A percentile compares a stretch with the other conserved stretches of the same genome.
Conservation (phyloP, 2,329 filamentous ascomycete genomes). For the Calonectria henricotiae region DNA sequence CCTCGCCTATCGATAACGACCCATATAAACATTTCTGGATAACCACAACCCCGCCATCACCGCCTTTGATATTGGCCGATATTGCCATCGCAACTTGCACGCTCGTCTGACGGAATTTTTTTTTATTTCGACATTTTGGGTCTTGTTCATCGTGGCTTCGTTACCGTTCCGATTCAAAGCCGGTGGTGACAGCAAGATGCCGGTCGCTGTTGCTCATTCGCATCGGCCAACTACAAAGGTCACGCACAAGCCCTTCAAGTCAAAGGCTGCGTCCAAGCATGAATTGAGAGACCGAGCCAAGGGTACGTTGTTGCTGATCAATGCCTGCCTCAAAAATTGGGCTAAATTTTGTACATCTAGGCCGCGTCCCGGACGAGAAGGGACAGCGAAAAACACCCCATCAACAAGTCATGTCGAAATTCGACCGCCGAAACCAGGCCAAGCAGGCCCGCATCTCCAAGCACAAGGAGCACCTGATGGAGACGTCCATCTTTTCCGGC, state of each 20-base stretch:
- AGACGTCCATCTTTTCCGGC: slow-evolving; percentile 87
- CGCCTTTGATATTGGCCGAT: slow-evolving; percentile 50
- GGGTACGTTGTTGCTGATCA: slow-evolving; percentile 67
- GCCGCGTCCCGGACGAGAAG: slow-evolving; percentile 83
- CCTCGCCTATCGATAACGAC: slow-evolving; percentile 58
- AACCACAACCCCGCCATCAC: slow-evolving; percentile 60
- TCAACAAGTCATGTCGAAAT: slow-evolving; percentile 97
- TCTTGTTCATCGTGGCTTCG: slow-evolving; percentile 73
- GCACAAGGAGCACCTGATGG: slow-evolving; percentile 85
- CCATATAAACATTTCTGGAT: slow-evolving; percentile 60
- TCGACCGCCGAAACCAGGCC: slow-evolving; percentile 94
- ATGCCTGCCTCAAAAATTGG: slow-evolving; percentile 14
- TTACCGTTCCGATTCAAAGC: slow-evolving; percentile 92
- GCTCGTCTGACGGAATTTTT: slow-evolving; percentile 36
- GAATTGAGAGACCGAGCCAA: slow-evolving; percentile 88
- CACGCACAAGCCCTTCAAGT: slow-evolving; percentile 92
- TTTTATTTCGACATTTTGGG: slow-evolving; percentile 25
- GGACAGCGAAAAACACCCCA: slow-evolving; percentile 89
- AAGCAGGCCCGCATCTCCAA: slow-evolving; percentile 91
- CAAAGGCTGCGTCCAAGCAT: slow-evolving; percentile 90
- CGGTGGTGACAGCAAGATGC: slow-evolving; percentile 82
- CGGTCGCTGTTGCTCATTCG: slow-evolving; percentile 82
- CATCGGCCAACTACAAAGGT: slow-evolving; percentile 95
- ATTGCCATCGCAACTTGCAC: slow-evolving; percentile 49
- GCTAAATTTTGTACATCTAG: slow-evolving; percentile 62